Conservation (phyloP, 352 stramenopile species). For the Phytophthora cajani region DNA sequence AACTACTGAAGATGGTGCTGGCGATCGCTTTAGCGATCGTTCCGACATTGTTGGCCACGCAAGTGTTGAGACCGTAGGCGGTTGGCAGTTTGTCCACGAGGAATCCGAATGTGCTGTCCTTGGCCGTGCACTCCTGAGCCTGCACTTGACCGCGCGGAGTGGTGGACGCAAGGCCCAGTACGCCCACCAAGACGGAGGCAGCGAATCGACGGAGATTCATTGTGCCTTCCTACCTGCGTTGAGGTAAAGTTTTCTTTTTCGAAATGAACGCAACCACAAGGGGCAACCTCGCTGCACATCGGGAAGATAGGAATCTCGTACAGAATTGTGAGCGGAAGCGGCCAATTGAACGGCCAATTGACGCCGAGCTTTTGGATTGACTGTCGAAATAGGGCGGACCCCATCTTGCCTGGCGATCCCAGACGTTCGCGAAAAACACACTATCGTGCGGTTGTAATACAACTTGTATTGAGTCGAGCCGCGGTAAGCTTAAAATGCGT, state of each 20-base stretch:
- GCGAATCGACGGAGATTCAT: constrained; percentile 36
- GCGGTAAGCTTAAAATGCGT: background rate
- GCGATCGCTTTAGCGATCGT: constrained; percentile 35
- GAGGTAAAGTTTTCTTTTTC: constrained; percentile 14
- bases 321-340: background rate
- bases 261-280: constrained; percentile 18
- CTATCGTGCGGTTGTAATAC: constrained; percentile 25
- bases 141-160: constrained; percentile 10
- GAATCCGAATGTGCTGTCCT: constrained; percentile 35
- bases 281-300: constrained; percentile 26
- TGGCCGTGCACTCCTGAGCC: constrained; percentile 34
- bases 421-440: constrained; percentile 30
- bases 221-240: background rate
- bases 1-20: constrained; percentile 42
- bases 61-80: constrained; percentile 54
- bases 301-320: constrained; percentile 20
- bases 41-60: constrained; percentile 55
- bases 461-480: constrained; percentile 7
- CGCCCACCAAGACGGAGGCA: constrained; percentile 22
- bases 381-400: constrained; percentile 22
- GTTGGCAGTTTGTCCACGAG: constrained; percentile 37
- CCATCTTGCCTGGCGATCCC: constrained; percentile 31
- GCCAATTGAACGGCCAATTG: constrained; percentile 30
- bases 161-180: constrained; percentile 19
- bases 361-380: constrained; percentile 1